Base-by-base conservation (phyloP, 805 yeast species). In the Candida dendrica region DNA sequence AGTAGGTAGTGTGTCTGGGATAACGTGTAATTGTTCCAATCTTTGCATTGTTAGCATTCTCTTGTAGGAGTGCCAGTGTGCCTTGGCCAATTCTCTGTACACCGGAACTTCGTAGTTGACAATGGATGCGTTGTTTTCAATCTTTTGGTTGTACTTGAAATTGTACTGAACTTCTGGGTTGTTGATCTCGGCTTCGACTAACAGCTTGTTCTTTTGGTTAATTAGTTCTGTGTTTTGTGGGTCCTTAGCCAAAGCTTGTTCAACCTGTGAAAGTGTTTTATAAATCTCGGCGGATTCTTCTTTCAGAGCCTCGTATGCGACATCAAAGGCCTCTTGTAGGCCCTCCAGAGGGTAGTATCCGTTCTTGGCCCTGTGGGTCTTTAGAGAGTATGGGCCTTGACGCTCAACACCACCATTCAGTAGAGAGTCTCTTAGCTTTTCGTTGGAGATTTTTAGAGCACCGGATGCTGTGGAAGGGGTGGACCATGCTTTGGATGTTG, bases 1-100 rank as follows among this genome's bases (percentile, higher is more conserved):
- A 2, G 97, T 89, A 22, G 97, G 93, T 61, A 93, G 59, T 3
- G 98, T 90, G 59, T 93, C 98, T 14, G 98, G 98, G 45, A 93
- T 85, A 35, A 87, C 87, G 35, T 74, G 75, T 51, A 88, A 66
- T 43, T 84, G 79, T 65, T 93, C 98, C 41, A 93, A 64, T 68
- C 98, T 79, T 67, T 93, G 97, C 93, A 93, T 87, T 41, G 82
- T 68, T 40, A 87, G 58, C 86, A 88, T 84, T 62, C 78, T 77
- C 36, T 77, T 81, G 47, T 80, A 70, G 13, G 62, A 53, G 24
- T 79, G 75, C 97, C 97, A 91, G 48, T 81, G 75, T 47, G 81
- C 65, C 52, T 76, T 67, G 45, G 85, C 75, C 48, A 77, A 67
- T 39, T 76, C 65, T 59, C 96, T 78, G 65, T 79, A 90, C n/a